Conservation (phyloP, 176 grass and related monocot genomes). For the Pontederia crassipes region DNA sequence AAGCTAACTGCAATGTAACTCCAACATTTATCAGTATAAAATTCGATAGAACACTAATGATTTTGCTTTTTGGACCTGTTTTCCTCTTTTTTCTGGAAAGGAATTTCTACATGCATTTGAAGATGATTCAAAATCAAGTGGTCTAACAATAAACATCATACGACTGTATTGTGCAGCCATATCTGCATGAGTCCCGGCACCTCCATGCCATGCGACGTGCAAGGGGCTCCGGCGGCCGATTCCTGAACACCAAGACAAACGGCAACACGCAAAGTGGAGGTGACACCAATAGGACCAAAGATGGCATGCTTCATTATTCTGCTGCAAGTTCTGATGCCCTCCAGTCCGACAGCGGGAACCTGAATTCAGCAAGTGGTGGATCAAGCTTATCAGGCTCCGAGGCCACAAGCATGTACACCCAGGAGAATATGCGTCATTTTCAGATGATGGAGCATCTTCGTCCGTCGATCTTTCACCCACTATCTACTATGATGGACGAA, state of each 20-base stretch:
- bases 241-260: conserved; percentile 49
- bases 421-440: conserved; percentile 13
- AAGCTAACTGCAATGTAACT: no score
- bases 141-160: no score
- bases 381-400: conserved; percentile 12
- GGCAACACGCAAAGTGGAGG: conserved; percentile 16
- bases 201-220: conserved; percentile 60
- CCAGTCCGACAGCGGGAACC: conserved; percentile 24
- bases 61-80: no score
- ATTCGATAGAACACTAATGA: no score
- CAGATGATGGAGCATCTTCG: conserved; percentile 16
- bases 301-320: background rate
- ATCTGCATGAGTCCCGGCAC: conserved; percentile 56
- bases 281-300: background rate
- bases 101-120: no score
- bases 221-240: conserved; percentile 54
- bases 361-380: conserved; percentile 2
- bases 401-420: conserved; percentile 14
- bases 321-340: conserved; percentile 22
- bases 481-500: conserved; percentile 16
- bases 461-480: conserved; percentile 17
- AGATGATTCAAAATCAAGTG: no score
- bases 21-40: no score
- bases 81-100: no score
- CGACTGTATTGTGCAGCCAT: conserved; percentile 23